Percentiles rank a stretch among this genome's conserved stretches.
phyloP scores from a whole-genome alignment of 1,284 basidiomycete genomes.

The Cryptococcus neoformans region DNA sequence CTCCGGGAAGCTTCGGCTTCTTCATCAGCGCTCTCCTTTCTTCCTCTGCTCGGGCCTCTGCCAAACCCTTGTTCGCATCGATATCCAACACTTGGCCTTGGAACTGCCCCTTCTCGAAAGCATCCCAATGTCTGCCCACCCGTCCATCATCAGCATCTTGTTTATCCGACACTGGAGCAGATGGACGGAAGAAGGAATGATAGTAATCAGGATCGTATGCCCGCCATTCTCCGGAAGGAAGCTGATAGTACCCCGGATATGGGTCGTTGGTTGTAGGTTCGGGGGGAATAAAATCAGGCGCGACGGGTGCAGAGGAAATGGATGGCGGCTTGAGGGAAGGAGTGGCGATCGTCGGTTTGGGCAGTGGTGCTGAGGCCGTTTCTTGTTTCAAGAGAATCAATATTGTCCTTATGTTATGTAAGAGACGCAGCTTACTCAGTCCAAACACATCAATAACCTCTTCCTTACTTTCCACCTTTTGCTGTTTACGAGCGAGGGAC shows the following conservation, averaged over 20 bases:
- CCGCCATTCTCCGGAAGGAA: conserved; percentile 74
- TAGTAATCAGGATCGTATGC: conserved; percentile 76
- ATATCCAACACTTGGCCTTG: conserved; percentile 31
- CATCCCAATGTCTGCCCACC: conserved; percentile 43
- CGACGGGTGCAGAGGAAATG: conserved; percentile 42
- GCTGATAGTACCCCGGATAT: conserved; percentile 84
- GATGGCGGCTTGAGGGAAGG: conserved; percentile 24
- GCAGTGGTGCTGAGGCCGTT: conserved; percentile 3
- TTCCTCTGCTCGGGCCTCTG: conserved; percentile 26
- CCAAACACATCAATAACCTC: conserved; percentile 46
- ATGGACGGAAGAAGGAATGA: conserved; percentile 55
- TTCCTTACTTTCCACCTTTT: conserved; percentile 13
- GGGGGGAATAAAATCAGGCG: conserved; percentile 64
- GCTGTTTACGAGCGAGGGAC: conserved; percentile 15
- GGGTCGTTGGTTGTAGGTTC: conserved; percentile 69
- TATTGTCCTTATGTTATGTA: background rate
- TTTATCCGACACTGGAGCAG: background rate
- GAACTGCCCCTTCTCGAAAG: conserved; percentile 27
- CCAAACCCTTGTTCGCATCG: conserved; percentile 32
- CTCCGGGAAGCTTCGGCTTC: conserved; percentile 27
- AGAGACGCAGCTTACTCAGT: conserved; percentile 28
- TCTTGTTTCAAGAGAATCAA: background rate
- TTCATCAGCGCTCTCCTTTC: conserved; percentile 26
- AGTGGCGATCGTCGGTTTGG: conserved; percentile 8
- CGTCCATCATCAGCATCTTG: conserved; percentile 25